phyloP scores from a whole-genome alignment of 495 filamentous ascomycete species.

The Lasiosphaeria miniovina region DNA sequence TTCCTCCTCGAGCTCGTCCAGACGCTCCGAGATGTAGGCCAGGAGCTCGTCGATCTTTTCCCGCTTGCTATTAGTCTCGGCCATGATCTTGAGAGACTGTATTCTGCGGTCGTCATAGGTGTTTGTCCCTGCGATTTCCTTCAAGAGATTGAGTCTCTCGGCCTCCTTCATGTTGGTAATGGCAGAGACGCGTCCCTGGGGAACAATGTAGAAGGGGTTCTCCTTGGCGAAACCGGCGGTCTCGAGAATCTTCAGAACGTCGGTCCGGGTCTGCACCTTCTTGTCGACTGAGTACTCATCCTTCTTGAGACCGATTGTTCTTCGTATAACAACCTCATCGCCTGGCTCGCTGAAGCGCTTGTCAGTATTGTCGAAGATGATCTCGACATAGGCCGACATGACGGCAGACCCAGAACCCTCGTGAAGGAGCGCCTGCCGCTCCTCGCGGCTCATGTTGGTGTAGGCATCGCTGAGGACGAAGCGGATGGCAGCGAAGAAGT shows the following conservation, averaged over 20 bases:
- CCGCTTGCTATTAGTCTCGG: slow-evolving; percentile 90
- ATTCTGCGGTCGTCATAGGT: slow-evolving; percentile 89
- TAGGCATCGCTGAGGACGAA: slow-evolving; percentile 99
- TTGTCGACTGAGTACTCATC: slow-evolving; percentile 96
- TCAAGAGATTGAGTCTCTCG: slow-evolving; percentile 82
- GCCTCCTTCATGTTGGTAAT: slow-evolving; percentile 98
- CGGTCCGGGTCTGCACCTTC: slow-evolving; percentile 90
- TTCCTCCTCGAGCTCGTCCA: slow-evolving; percentile 90
- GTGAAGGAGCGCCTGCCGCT: slow-evolving; percentile 91
- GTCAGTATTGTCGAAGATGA: slow-evolving; percentile 97
- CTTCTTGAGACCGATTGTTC: slow-evolving; percentile 96
- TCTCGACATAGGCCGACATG: slow-evolving; percentile 98
- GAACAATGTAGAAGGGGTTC: slow-evolving; percentile 99
- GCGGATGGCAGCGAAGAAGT: slow-evolving; percentile 98
- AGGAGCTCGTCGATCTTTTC: slow-evolving; percentile 90
- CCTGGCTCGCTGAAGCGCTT: slow-evolving; percentile 94
- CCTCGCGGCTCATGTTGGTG: slow-evolving; percentile 91
- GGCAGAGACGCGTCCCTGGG: slow-evolving; percentile 91
- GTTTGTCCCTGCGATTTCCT: slow-evolving; percentile 96
- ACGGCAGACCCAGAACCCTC: slow-evolving; percentile 96
- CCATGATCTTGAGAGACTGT: slow-evolving; percentile 95
- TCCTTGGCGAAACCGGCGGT: slow-evolving; percentile 94
- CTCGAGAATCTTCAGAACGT: slow-evolving; percentile 94
- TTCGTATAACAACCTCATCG: slow-evolving; percentile 81
- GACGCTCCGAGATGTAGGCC: slow-evolving; percentile 83